These are phyloP conservation scores for Pezicula neosporulosa DNA, from an alignment of 2,329 filamentous ascomycete species.

Conservation along the genomic window DNA sequence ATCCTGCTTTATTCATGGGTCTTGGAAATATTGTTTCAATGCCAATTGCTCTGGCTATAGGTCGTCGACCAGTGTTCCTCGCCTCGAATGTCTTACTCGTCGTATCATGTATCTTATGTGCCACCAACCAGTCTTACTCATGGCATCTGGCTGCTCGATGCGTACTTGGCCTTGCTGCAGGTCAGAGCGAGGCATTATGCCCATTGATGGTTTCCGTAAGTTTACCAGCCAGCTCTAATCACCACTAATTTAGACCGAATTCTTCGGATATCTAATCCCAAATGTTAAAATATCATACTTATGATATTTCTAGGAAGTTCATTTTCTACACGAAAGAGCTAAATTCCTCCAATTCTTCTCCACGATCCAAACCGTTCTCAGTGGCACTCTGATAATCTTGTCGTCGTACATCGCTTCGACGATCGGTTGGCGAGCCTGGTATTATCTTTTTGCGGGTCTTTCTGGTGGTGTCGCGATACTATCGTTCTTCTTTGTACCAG, in stretches of 20 bases:
- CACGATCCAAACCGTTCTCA: neutral
- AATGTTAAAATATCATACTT: neutral
- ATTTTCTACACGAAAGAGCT: neutral
- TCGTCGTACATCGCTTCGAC: neutral
- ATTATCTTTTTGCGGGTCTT: neutral
- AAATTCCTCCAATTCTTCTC: neutral
- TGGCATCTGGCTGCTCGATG: constrained; percentile 26
- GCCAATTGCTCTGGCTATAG: constrained; percentile 30
- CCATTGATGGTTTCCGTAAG: constrained; percentile 5
- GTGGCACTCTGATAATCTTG: neutral
- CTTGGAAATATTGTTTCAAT: constrained; percentile 30
- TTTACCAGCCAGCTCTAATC: too few relatives aligned
- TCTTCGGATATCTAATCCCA: neutral
- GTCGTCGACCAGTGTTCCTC: constrained; percentile 15
- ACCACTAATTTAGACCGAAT: too few relatives aligned
- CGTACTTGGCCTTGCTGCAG: constrained; percentile 27
- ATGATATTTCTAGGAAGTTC: neutral
- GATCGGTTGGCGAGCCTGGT: neutral
- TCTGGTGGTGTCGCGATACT: constrained; percentile 26
- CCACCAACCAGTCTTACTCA: constrained; percentile 16
- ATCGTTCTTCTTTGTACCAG: constrained; percentile 37
- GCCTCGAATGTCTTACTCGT: constrained; percentile 25
- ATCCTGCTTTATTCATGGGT: constrained; percentile 25
- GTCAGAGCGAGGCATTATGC: constrained; percentile 16
- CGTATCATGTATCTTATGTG: constrained; percentile 21